phyloP scores from a whole-genome alignment of 2,329 filamentous ascomycete species.

The Neospermospora avenae region DNA sequence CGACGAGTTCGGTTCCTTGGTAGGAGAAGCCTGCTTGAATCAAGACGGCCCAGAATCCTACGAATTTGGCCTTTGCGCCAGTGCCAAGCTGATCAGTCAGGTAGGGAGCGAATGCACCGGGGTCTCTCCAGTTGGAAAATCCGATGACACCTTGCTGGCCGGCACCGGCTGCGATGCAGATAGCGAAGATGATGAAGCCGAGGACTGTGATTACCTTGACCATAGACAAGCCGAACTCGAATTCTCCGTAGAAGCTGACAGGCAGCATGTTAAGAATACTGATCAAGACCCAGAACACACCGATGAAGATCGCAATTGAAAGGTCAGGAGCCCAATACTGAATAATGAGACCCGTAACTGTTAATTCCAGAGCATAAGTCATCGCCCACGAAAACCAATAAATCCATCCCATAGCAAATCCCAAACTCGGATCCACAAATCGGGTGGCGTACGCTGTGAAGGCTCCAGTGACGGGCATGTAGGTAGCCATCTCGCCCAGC shows the following conservation, averaged over 20 bases:
- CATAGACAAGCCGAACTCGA: constrained; percentile 75
- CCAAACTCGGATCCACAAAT: constrained; percentile 69
- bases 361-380: constrained; percentile 71
- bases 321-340: constrained; percentile 66
- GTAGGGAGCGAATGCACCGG: constrained; percentile 65
- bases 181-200: constrained; percentile 73
- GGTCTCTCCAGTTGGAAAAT: constrained; percentile 67
- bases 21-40: constrained; percentile 68
- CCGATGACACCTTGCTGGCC: constrained; percentile 69
- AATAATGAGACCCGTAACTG: constrained; percentile 69
- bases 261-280: constrained; percentile 68
- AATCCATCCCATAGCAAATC: constrained; percentile 78
- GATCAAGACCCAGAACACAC: constrained; percentile 69
- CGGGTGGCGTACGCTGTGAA: constrained; percentile 75
- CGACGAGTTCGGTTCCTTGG: constrained; percentile 73
- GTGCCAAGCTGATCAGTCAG: constrained; percentile 40
- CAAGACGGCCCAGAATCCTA: constrained; percentile 67
- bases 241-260: constrained; percentile 69
- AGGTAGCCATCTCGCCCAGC: constrained; percentile 72
- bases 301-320: constrained; percentile 69
- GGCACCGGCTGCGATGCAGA: constrained; percentile 70
- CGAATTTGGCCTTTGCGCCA: constrained; percentile 57
- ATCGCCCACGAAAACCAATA: constrained; percentile 79
- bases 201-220: constrained; percentile 75
- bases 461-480: constrained; percentile 71